Percentiles rank a stretch among this genome's conserved stretches.
phyloP scores from a whole-genome alignment of 2,329 filamentous ascomycete species.

The Botryotinia globosa region DNA sequence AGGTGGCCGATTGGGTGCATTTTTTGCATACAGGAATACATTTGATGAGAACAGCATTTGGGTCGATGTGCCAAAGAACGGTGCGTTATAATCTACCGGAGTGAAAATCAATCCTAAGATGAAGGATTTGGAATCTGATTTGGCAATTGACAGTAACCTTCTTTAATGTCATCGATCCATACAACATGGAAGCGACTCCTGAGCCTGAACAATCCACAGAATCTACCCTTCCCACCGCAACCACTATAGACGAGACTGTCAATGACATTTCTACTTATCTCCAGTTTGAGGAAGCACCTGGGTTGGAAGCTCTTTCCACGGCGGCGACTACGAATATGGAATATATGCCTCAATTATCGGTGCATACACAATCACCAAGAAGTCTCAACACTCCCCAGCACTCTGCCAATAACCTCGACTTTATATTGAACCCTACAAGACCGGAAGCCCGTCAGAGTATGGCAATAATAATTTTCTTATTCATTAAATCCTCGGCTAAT shows the following conservation, averaged over 20 bases:
- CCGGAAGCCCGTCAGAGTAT: conserved; percentile 29
- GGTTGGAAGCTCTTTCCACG: conserved; percentile 53
- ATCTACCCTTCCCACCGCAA: conserved; percentile 22
- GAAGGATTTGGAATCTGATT: conserved; percentile 30
- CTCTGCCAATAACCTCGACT: conserved; percentile 49
- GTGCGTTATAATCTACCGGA: conserved; percentile 38
- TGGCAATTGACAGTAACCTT: conserved; percentile 49
- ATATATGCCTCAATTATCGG: conserved; percentile 32
- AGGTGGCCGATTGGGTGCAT: conserved; percentile 50
- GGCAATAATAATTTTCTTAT: not conserved
- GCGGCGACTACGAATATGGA: conserved; percentile 47
- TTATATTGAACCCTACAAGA: conserved; percentile 49
- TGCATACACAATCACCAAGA: conserved; percentile 26
- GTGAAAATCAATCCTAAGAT: not conserved
- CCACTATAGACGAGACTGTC: conserved; percentile 25
- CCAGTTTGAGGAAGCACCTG: conserved; percentile 44
- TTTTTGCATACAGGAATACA: conserved; percentile 65
- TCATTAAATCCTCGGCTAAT: conserved; percentile 25
- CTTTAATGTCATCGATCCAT: conserved; percentile 60
- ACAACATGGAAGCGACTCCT: conserved; percentile 49
- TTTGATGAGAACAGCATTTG: conserved; percentile 60
- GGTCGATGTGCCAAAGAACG: conserved; percentile 58
- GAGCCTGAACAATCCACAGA: conserved; percentile 37
- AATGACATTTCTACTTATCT: conserved; percentile 30
- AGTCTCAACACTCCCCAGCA: conserved; percentile 31